Percentiles rank a stretch among this genome's conserved stretches.
These are phyloP conservation scores for Cynara cardunculus DNA, from an alignment of 129 eudicot species.

Conservation along the genomic window DNA sequence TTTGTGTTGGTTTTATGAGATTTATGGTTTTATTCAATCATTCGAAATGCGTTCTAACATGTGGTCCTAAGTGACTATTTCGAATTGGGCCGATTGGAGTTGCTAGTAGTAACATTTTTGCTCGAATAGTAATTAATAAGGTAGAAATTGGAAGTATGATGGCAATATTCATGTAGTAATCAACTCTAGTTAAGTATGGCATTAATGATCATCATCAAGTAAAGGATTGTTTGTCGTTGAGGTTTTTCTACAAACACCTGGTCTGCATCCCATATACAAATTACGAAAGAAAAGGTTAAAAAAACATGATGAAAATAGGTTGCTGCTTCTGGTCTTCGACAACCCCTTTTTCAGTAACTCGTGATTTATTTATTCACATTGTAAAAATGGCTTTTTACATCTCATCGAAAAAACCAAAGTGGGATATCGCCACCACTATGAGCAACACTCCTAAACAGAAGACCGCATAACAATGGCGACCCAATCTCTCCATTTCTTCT, in stretches of 20 bases:
- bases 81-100: no score
- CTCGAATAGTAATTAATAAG: no score
- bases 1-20: neutral
- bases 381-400: no score
- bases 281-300: neutral
- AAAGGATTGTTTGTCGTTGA: neutral
- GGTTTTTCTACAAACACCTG: neutral
- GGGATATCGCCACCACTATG: constrained; percentile 17
- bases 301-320: neutral
- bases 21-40: no score
- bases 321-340: neutral
- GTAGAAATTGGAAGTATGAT: no score
- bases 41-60: no score
- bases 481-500: constrained; percentile 25
- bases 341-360: neutral
- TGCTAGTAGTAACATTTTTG: no score
- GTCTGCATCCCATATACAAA: neutral
- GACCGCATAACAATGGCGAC: constrained; percentile 36
- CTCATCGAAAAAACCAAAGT: neutral
- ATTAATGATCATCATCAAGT: neutral
- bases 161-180: no score
- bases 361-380: no score
- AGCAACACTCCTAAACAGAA: constrained; percentile 36
- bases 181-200: neutral
- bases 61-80: no score